Evolutionary conservation across 768 basidiomycete genomes (phyloP), one percentile per base, ranked within the genome.

Genomic region (Agrocybe chaxingu): DNA sequence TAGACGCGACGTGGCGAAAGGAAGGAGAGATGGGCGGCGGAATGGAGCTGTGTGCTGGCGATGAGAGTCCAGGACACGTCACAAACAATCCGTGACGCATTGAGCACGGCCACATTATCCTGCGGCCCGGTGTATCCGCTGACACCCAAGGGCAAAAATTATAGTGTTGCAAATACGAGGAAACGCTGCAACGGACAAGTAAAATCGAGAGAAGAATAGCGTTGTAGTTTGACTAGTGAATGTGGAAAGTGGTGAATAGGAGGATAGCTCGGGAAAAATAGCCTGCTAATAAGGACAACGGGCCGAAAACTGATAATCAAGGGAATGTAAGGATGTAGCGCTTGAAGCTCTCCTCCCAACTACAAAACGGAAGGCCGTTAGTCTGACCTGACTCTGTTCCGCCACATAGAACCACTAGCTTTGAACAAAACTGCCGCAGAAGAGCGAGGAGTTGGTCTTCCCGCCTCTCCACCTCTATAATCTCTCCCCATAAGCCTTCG

Each of bases 281-380:
- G 24, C 24, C 24, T 38, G 10, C 8, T 36, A 29, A 29, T 33
- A 29, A 31, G 34, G 19, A 18, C 33, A 38, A 18, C 19, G 38
- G 32, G 18, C 24, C 12, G 6, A 11, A 35, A 12, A 13, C 46
- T 13, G 3, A 43, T 45, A 45, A 34, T 62, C 49, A 89, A 31
- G 87, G 87, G 63, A 78, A 89, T 18, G 67, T 67, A 52, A 87
- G 64, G 51, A 89, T 87, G 59, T 73, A 85, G 40, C 60, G 59
- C 66, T 82, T 85, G 80, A 88, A 85, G 41, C 55, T 52, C 16
- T 50, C 40, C 59, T 84, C 80, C 86, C 85, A 88, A 53, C 72
- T 78, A 60, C 87, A 89, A 1, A 67, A 47, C 37, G 72, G 65
- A 38, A 81, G 63, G 4, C 68, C 61, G 37, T 63, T 60, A 19